Base-by-base conservation (phyloP, 2,329 filamentous ascomycete genomes). In the Chaetomiaceae sp. region DNA sequence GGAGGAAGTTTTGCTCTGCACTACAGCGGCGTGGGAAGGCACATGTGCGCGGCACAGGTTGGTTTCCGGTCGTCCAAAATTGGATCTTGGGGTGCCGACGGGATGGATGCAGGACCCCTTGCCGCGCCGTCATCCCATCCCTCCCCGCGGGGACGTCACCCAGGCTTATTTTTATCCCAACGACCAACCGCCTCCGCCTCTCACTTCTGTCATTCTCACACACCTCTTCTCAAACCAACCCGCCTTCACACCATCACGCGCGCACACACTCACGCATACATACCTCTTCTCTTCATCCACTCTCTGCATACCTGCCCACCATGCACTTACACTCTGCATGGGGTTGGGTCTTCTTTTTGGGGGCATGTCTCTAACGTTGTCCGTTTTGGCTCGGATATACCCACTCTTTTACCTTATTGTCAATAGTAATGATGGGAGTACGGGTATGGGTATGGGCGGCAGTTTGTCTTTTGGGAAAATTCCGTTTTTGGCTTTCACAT, bases 81-180 rank as follows among this genome's bases (percentile, higher is more conserved):
- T 39, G 42, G 34, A 39, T 23, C 22, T 23, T 14, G 22, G 42
- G 42, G 14, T 23, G 34, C 42, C 34, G 43, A 40, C 43, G 36
- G 25, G 43, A 34, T 22, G 50, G 50, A 40, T 33, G 34, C 49
- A 42, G 49, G 23, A 22, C 36, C 14, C 12, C 37, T 12, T n/a
- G 17, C 20, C 31, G 15, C 19, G 44, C 44, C 33, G 44, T n/a
- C 43, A 17, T 34, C 14, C 27, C 25, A 15, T 8, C 14, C 27
- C 31, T 8, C 22, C n/a, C 14, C 23, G 12, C 34, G 34, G 27
- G 27, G 42, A 23, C n/a, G 47, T 27, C 34, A 25, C 34, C 23
- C 40, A 23, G 25, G 49, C 40, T 51, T 51, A 46, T 46, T 51
- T 46, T 51, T 45, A 46, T 49, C 47, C 37, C n/a, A n/a, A n/a